Evolutionary conservation across 805 yeast genomes (phyloP), one percentile per base, ranked within the genome.

Genomic region (Sporopachydermia lactativora): DNA sequence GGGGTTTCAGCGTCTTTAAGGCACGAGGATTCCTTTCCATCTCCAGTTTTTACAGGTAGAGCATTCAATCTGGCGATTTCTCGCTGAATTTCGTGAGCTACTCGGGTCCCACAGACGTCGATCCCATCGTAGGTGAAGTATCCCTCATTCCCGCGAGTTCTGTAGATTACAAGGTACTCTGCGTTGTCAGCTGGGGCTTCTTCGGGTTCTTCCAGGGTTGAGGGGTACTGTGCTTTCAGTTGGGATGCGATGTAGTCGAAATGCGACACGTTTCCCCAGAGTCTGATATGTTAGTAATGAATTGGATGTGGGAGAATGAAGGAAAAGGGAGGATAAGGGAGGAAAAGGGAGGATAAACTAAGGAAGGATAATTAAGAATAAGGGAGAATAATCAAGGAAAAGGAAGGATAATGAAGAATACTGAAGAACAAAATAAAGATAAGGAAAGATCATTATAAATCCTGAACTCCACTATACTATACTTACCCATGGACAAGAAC

Each of bases 121-220:
- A 84, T 75, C 2, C 95, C 95, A 52, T 85, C 95, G 49, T 83
- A 78, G 2, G 95, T 85, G 51, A 72, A 71, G 53, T 75, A 81
- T 4, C 88, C 89, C 42, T 73, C 69, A 51, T 78, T 81, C 15
- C 79, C 64, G 19, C 66, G 68, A 0, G 84, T 66, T 37, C 69
- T 64, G 49, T 74, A 70, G 16, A 73, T 67, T 2, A 68, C 54
- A 1, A 61, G 43, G n/a, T 38, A 24, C 34, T 48, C 41, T 3
- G 40, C 42, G 16, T 40, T 24, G n/a, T 24, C n/a, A 8, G n/a
- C n/a, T 8, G 31, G 31, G n/a, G n/a, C 31, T 8, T 8, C 8
- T n/a, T 24, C 31, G n/a, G 31, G 31, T 8, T 24, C n/a, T 18
- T 52, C 51, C 2, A 44, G 40, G 2, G 54, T 54, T 2, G 52